Percentiles rank a stretch among this genome's conserved stretches.
Conservation (phyloP, 352 stramenopile genomes). For the Globisporangium mamillatum region DNA sequence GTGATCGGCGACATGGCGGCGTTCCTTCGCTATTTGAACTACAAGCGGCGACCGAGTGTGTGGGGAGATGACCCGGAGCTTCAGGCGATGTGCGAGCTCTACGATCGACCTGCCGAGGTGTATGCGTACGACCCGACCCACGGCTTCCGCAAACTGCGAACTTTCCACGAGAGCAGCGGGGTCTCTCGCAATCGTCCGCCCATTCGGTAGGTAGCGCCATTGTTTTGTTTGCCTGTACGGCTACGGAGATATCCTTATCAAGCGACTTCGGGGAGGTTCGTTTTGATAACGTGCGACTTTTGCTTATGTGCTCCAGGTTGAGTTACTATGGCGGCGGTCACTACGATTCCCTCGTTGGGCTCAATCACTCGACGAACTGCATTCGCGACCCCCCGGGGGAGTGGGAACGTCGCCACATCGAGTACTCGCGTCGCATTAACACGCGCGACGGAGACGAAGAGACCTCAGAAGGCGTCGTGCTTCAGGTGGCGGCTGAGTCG, state of each 20-base stretch:
- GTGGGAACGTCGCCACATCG: slow-evolving; percentile 68
- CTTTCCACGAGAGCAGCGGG: slow-evolving; percentile 83
- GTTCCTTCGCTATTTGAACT: slow-evolving; percentile 89
- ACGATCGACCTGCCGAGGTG: slow-evolving; percentile 88
- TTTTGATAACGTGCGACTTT: background rate
- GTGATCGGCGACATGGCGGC: slow-evolving; percentile 83
- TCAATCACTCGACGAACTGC: slow-evolving; percentile 50
- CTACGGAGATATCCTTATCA: too few species aligned
- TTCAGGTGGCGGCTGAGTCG: slow-evolving; percentile 27
- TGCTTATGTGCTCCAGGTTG: slow-evolving; percentile 36
- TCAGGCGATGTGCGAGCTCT: slow-evolving; percentile 94
- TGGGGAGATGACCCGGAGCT: slow-evolving; percentile 97
- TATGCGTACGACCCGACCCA: slow-evolving; percentile 78
- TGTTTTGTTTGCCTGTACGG: background rate
- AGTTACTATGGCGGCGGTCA: slow-evolving; percentile 92
- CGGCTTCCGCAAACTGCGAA: slow-evolving; percentile 82
- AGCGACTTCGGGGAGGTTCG: background rate
- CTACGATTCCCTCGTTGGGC: slow-evolving; percentile 86
- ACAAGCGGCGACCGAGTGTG: slow-evolving; percentile 89
- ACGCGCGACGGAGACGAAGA: slow-evolving; percentile 33
- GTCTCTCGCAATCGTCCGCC: slow-evolving; percentile 55
- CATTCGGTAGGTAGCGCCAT: slow-evolving; percentile 44
- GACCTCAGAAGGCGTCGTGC: slow-evolving; percentile 21
- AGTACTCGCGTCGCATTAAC: slow-evolving; percentile 69
- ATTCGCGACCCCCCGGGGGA: slow-evolving; percentile 56